phyloP scores from a whole-genome alignment of 2,329 filamentous ascomycete genomes.

The Colletotrichum shisoi region DNA sequence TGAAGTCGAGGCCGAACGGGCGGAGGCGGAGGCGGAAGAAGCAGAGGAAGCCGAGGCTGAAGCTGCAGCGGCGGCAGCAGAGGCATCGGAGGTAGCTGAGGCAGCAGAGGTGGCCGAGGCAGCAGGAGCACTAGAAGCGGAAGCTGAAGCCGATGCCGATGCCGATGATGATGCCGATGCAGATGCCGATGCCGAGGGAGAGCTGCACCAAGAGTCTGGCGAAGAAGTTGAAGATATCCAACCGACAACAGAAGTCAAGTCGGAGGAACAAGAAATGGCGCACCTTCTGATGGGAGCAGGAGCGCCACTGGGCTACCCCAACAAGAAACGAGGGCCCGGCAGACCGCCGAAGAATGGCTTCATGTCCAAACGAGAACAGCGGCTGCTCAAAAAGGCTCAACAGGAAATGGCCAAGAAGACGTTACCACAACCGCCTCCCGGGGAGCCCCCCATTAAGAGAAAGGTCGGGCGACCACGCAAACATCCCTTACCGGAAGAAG shows the following conservation, averaged over 20 bases:
- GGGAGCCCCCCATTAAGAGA: slow-evolving; percentile 65
- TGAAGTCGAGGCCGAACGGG: slow-evolving; percentile 43
- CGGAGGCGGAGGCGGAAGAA: slow-evolving; percentile 39
- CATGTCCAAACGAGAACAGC: slow-evolving; percentile 80
- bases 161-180: slow-evolving; percentile 44
- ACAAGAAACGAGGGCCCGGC: slow-evolving; percentile 77
- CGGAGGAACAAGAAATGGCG: slow-evolving; percentile 47
- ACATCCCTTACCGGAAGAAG: slow-evolving; percentile 67
- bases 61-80: slow-evolving; percentile 44
- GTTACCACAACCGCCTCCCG: slow-evolving; percentile 55
- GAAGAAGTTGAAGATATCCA: slow-evolving; percentile 37
- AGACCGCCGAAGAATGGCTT: slow-evolving; percentile 82
- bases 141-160: slow-evolving; percentile 45
- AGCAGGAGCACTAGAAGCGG: slow-evolving; percentile 41
- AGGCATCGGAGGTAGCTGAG: slow-evolving; percentile 43
- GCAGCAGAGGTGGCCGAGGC: slow-evolving; percentile 40
- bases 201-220: slow-evolving; percentile 41
- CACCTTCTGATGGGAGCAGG: slow-evolving; percentile 53
- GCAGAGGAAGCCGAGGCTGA: slow-evolving; percentile 47
- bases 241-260: slow-evolving; percentile 41
- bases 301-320: slow-evolving; percentile 21
- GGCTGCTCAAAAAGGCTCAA: slow-evolving; percentile 67
- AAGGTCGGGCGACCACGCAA: slow-evolving; percentile 72
- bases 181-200: slow-evolving; percentile 44
- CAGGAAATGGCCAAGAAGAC: slow-evolving; percentile 63